Conservation (phyloP, 2,329 filamentous ascomycete genomes). For the Chrysoporthe austroafricana region DNA sequence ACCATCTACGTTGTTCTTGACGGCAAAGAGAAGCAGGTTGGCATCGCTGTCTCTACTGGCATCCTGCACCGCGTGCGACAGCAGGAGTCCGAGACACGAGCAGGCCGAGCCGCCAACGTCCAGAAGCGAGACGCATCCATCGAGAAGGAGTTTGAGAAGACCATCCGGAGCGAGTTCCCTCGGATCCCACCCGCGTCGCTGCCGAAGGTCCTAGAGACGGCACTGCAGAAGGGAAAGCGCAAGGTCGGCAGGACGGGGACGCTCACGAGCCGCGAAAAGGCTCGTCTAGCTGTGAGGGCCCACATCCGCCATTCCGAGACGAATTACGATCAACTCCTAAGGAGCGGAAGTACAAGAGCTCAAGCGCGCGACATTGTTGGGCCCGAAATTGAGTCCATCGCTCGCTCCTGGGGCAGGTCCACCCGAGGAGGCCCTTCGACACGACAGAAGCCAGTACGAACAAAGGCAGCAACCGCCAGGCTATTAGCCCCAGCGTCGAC, state of each 20-base stretch:
- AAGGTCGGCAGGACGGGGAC: conserved; percentile 51
- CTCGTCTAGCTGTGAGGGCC: conserved; percentile 51
- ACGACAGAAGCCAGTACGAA: background rate
- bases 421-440: background rate
- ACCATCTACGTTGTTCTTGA: conserved; percentile 44
- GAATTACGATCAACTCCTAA: conserved; percentile 48
- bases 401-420: conserved; percentile 30
- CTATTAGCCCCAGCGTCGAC: background rate
- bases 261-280: conserved; percentile 44
- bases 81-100: conserved; percentile 38
- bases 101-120: conserved; percentile 39
- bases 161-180: conserved; percentile 45
- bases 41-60: conserved; percentile 44
- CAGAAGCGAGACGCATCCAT: conserved; percentile 40
- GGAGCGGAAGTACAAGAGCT: conserved; percentile 20
- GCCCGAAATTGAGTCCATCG: conserved; percentile 30
- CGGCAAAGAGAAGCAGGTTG: conserved; percentile 34
- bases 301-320: conserved; percentile 54
- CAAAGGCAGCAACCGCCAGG: background rate
- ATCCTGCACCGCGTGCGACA: conserved; percentile 37
- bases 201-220: conserved; percentile 42
- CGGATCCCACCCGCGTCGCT: conserved; percentile 42
- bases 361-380: conserved; percentile 32
- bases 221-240: conserved; percentile 50
- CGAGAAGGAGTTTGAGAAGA: conserved; percentile 38